phyloP scores from a whole-genome alignment of 2,329 filamentous ascomycete genomes.

The Aspergillus clavatus region DNA sequence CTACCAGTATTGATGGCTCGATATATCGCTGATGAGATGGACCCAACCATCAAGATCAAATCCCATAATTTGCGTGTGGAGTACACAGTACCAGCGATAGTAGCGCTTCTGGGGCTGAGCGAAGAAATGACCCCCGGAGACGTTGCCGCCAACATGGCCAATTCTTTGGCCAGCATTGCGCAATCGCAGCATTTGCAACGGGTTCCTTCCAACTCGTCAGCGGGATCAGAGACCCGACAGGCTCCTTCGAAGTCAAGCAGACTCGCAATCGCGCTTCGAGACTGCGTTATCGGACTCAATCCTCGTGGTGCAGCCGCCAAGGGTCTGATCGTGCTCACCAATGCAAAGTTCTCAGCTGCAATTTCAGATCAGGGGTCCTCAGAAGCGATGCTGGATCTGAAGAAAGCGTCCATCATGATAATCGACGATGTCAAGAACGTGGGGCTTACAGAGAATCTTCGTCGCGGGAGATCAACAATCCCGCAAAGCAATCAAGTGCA shows the following conservation, averaged over 20 bases:
- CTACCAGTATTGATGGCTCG: constrained; percentile 74
- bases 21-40: constrained; percentile 90
- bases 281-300: constrained; percentile 80
- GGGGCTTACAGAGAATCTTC: constrained; percentile 33
- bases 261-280: constrained; percentile 61
- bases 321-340: constrained; percentile 70
- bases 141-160: constrained; percentile 68
- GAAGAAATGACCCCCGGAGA: constrained; percentile 66
- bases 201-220: constrained; percentile 12
- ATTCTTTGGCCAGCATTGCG: constrained; percentile 72
- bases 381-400: constrained; percentile 62
- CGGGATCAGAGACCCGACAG: constrained; percentile 15
- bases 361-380: constrained; percentile 63
- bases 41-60: constrained; percentile 83
- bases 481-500: constrained; percentile 44
- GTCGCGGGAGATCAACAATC: constrained; percentile 21
- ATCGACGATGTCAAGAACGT: constrained; percentile 65
- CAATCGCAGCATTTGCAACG: constrained; percentile 45
- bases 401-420: constrained; percentile 76
- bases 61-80: constrained; percentile 80
- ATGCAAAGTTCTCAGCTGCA: constrained; percentile 65
- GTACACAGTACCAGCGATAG: constrained; percentile 77
- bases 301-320: constrained; percentile 72
- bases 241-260: constrained; percentile 49
- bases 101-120: constrained; percentile 69